phyloP scores from a whole-genome alignment of 1,139 yeast species.

The Nematodospora anomalae region DNA sequence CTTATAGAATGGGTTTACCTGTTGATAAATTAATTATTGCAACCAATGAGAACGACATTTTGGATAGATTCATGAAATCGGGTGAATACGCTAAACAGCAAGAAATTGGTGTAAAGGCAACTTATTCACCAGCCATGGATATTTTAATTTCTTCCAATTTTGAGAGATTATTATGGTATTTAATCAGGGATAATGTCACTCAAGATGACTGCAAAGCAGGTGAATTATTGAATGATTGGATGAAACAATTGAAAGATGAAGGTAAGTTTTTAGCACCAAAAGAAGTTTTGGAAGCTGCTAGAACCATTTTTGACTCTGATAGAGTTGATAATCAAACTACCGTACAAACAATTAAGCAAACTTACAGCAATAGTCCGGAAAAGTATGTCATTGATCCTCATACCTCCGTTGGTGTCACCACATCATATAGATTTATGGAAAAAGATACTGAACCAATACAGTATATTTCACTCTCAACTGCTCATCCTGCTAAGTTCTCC shows the following conservation, averaged over 20 bases:
- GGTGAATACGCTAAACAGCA: conserved; percentile 77
- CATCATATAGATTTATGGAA: conserved; percentile 62
- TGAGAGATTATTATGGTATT: conserved; percentile 94
- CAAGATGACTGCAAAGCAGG: conserved; percentile 74
- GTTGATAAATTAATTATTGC: conserved; percentile 85
- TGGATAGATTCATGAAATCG: conserved; percentile 84
- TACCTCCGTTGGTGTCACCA: conserved; percentile 89
- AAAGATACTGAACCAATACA: conserved; percentile 36
- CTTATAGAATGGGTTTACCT: conserved; percentile 94
- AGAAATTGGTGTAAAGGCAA: conserved; percentile 68
- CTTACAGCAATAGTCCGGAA: conserved; percentile 59
- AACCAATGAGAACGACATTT: conserved; percentile 91
- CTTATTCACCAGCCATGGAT: conserved; percentile 98
- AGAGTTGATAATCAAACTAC: conserved; percentile 81
- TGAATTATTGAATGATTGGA: conserved; percentile 67
- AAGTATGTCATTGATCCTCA: conserved; percentile 94
- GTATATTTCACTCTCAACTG: conserved; percentile 87
- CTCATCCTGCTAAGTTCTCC: conserved; percentile 97
- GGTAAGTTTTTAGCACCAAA: conserved; percentile 77
- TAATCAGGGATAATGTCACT: conserved; percentile 68
- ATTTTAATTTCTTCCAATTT: conserved; percentile 91
- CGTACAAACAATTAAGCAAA: conserved; percentile 66
- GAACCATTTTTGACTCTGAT: conserved; percentile 70
- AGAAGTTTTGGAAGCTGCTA: conserved; percentile 65
- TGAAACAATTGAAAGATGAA: conserved; percentile 68